Base-by-base conservation (phyloP, 192 early-diverging fungal species). In the Jimgerdemannia lactiflua region DNA sequence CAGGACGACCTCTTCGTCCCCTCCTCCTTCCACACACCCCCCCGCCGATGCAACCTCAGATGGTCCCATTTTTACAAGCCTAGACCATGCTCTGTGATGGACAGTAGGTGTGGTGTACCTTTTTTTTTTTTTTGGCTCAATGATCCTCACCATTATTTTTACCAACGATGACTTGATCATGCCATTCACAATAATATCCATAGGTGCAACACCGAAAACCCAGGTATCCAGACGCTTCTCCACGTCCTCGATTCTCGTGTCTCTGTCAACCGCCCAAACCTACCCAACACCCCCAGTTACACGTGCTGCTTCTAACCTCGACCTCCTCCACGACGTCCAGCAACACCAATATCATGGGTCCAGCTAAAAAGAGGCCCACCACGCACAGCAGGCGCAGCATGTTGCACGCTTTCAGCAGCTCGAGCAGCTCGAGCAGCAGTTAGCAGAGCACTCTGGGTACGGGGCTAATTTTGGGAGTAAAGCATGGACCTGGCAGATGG, bases 381-480 rank as follows among this genome's bases (percentile, higher is more conserved):
- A 59, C 49, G 49, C 49, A 14, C 67, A 68, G 40, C 67, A 68
- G 18, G 9, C 7, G 67, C 67, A 68, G 18, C 67, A 68, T 18
- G 67, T 19, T 39, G 67, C 67, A 6, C 19, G 67, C 19, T 9
- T 68, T 4, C 9, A 10, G 19, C 67, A 68, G 40, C 67, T 68
- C 67, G 0, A 68, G 67, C 19, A 39, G 67, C 67, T 68, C 6
- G 67, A 68, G 67, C 67, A 41, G 19, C 67, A 68, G 67, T 19
- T 68, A 9, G 40, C 29, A 9, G 67, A 68, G 67, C 2, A 68
- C 6, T 9, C 1, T 9, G 19, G 9, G 67, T 68, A 29, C 1
- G 29, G 29, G 29, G 29, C 29, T 29, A 29, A 29, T 41, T 19
- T 59, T 59, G 14, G 49, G 49, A 59, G 19, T 19, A 19, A 41